phyloP scores from a whole-genome alignment of 2,329 filamentous ascomycete genomes.

The Gnomoniopsis sp. region DNA sequence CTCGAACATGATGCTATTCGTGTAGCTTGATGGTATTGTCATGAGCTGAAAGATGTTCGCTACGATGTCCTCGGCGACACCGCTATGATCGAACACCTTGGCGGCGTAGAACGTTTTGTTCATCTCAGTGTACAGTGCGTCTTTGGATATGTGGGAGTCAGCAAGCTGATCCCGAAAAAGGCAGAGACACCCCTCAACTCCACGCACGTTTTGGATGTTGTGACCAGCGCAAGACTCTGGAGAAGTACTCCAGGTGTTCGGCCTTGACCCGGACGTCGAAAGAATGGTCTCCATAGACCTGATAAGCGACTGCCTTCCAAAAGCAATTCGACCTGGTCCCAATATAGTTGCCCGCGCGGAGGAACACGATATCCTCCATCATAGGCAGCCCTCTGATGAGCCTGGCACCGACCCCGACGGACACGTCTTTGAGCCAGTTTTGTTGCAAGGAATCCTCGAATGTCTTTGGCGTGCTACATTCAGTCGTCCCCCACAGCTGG shows the following conservation, averaged over 20 bases:
- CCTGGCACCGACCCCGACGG: background rate
- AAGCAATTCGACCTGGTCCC: slow-evolving; percentile 27
- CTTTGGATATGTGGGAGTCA: background rate
- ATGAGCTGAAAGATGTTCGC: slow-evolving; percentile 31
- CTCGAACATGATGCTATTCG: slow-evolving; percentile 26
- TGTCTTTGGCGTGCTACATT: background rate
- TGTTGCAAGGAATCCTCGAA: slow-evolving; percentile 13
- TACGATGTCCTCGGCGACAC: background rate
- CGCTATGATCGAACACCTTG: background rate
- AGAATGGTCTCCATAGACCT: slow-evolving; percentile 24
- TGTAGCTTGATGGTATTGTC: slow-evolving; percentile 28
- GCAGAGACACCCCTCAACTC: background rate
- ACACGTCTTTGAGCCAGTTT: background rate
- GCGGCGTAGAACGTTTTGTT: slow-evolving; percentile 23
- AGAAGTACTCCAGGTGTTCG: slow-evolving; percentile 29
- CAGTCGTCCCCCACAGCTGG: background rate
- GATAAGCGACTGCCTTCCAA: slow-evolving; percentile 28
- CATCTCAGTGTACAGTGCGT: slow-evolving; percentile 24
- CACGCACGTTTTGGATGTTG: slow-evolving; percentile 23
- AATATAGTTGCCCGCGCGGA: slow-evolving; percentile 23
- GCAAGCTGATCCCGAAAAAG: background rate
- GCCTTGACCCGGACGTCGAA: slow-evolving; percentile 30
- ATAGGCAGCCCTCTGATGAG: slow-evolving; percentile 29
- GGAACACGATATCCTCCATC: slow-evolving; percentile 30
- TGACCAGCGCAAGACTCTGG: slow-evolving; percentile 23